These are phyloP conservation scores for Mycena vulgaris DNA, from an alignment of 768 basidiomycete species.

Conservation along the genomic window DNA sequence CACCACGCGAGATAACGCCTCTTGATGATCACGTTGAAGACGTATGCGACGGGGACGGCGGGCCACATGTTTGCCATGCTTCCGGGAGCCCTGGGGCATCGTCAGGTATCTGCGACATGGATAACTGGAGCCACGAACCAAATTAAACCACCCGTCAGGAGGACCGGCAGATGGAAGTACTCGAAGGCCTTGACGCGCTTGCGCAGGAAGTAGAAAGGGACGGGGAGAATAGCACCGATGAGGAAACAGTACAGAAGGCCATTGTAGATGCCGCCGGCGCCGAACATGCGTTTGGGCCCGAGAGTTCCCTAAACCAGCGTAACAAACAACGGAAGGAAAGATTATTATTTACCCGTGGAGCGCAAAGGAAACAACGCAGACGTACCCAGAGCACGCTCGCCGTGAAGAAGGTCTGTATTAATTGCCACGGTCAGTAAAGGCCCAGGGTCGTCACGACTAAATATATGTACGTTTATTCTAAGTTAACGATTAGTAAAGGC, in stretches of 20 bases:
- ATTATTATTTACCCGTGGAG: no score
- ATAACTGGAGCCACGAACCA: neutral
- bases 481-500: no score
- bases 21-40: conserved; percentile 46
- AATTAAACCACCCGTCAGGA: neutral
- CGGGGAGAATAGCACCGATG: conserved; percentile 51
- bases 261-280: conserved; percentile 49
- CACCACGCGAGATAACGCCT: conserved; percentile 45
- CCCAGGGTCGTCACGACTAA: no score
- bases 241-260: conserved; percentile 45
- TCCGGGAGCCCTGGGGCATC: conserved; percentile 37
- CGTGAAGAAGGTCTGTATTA: no score
- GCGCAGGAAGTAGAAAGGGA: conserved; percentile 51
- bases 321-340: no score
- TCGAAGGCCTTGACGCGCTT: conserved; percentile 17
- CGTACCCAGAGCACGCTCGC: no score
- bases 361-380: no score
- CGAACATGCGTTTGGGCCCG: conserved; percentile 54
- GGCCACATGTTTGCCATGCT: conserved; percentile 40
- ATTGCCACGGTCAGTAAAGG: no score
- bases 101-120: neutral
- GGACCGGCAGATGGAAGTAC: no score
- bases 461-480: no score
- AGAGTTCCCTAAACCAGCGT: conserved; percentile 36
- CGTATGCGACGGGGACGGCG: conserved; percentile 40